Evolutionary conservation across 345 rosid species (phyloP), one percentile per base, ranked within the genome.

Genomic region (Stellera chamaejasme): DNA sequence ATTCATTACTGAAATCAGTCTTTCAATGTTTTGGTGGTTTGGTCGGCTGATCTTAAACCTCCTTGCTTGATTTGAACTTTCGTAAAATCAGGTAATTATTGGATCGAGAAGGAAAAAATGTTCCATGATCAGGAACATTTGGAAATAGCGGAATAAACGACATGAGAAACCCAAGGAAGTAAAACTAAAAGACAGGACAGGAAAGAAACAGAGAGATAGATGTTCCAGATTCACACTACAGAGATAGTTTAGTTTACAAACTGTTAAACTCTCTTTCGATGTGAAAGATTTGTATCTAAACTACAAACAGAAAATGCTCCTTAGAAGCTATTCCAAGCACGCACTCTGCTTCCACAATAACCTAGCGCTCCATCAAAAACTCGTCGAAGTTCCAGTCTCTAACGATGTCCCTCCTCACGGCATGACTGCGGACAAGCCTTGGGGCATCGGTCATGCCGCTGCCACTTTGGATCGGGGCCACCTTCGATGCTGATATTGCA

Each of bases 351-450:
- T 47, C 50, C 47, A 28, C 55, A 43, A 27, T 10, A 53, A 48
- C 56, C 75, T 81, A 87, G 58, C 72, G 77, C 67, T 75, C 80
- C 64, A 77, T 57, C 41, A 55, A 78, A 8, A 45, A 77, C 78
- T 81, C 85, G 8, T 82, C 87, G 10, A 92, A 92, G 72, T 92
- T 88, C 98, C 98, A 92, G 79, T 92, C 95, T 74, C 95, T 80
- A 54, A 84, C 96, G 48, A 92, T 52, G 75, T 92, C 98, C 74
- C 98, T 83, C 64, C 88, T 79, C 56, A 92, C 87, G 0, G 98
- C 98, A 50, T 66, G 80, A 72, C 98, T 92, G 13, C 95, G 77
- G 46, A 92, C 96, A 39, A 92, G 74, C 49, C 95, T 67, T 25
- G 98, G 98, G 0, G 95, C 53, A 15, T 90, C 88, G 1, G 78